phyloP scores from a whole-genome alignment of 768 basidiomycete species.

The Lentinula sp. region DNA sequence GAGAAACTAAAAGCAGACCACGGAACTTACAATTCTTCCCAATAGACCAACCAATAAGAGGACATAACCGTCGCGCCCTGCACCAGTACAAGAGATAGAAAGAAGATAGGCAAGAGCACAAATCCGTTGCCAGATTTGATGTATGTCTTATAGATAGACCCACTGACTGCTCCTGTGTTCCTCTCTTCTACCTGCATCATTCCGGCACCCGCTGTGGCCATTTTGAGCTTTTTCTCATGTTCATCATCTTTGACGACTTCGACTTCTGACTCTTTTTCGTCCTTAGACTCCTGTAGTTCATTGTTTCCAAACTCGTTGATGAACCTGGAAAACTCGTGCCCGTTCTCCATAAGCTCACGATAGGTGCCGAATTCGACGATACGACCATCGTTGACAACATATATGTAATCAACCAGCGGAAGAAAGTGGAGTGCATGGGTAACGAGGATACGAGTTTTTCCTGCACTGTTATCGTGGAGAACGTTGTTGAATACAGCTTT shows the following conservation, averaged over 20 bases:
- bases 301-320: conserved; percentile 73
- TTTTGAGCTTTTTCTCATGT: conserved; percentile 25
- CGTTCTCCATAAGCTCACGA: conserved; percentile 53
- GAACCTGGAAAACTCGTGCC: conserved; percentile 69
- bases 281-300: conserved; percentile 45
- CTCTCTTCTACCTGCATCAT: conserved; percentile 86
- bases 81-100: conserved; percentile 54
- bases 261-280: conserved; percentile 38
- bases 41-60: conserved; percentile 84
- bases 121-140: conserved; percentile 62
- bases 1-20: not conserved
- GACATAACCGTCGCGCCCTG: conserved; percentile 71
- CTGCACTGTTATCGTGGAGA: conserved; percentile 51
- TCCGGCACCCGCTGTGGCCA: conserved; percentile 35
- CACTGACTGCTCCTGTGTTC: conserved; percentile 65
- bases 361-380: conserved; percentile 83
- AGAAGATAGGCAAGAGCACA: conserved; percentile 58
- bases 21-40: conserved; percentile 57
- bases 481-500: conserved; percentile 84
- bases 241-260: conserved; percentile 29
- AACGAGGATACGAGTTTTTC: conserved; percentile 82
- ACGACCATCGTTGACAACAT: conserved; percentile 68
- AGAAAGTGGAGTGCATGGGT: conserved; percentile 92
- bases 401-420: conserved; percentile 82
- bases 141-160: conserved; percentile 54